Evolutionary conservation across 106 monocot species (phyloP), one percentile per base, ranked within the genome.

Genomic region (Dendrobium officinale): DNA sequence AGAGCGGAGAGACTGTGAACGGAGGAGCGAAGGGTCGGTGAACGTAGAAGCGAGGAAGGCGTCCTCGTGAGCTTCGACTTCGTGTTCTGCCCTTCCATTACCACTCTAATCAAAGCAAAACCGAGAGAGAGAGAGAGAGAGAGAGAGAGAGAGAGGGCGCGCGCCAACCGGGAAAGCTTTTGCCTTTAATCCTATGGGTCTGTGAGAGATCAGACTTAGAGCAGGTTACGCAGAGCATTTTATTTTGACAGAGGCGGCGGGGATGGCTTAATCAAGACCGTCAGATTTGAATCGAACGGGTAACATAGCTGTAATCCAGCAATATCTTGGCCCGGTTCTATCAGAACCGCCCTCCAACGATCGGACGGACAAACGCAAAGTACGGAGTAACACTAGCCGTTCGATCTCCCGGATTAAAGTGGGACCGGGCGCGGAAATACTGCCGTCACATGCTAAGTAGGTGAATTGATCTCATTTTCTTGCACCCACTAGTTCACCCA

Each of bases 11-110:
- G 84, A 79, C 73, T 85, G 20, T 82, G 85, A 77, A 85, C 55
- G 66, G 91, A 92, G 68, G 89, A 82, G 41, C 89, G 91, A n/a
- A 92, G 24, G 55, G 89, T 87, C 0, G 89, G 87, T 26, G 92
- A 89, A 45, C 89, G 89, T 19, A 87, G 83, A 42, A 92, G 87
- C 29, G 87, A 89, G n/a, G 89, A 92, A 1, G 85, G 92, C 0
- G 87, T 86, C 7, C 92, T 81, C 9, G 86, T 87, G 73, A 91
- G 87, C 83, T 89, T 91, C 17, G 76, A 49, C 51, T 51, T 51
- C 51, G 51, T 13, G 8, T 15, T 7, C 49, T 49, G 76, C 0
- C 48, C 76, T 24, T 76, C 76, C 76, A 76, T 76, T 76, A 9
- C 76, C 47, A 29, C 76, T 47, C 48, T 51, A 76, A 51, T 47